Percentiles rank a stretch among this genome's conserved stretches.
Conservation (phyloP, 441 rosid genomes). For the Biscutella laevigata region DNA sequence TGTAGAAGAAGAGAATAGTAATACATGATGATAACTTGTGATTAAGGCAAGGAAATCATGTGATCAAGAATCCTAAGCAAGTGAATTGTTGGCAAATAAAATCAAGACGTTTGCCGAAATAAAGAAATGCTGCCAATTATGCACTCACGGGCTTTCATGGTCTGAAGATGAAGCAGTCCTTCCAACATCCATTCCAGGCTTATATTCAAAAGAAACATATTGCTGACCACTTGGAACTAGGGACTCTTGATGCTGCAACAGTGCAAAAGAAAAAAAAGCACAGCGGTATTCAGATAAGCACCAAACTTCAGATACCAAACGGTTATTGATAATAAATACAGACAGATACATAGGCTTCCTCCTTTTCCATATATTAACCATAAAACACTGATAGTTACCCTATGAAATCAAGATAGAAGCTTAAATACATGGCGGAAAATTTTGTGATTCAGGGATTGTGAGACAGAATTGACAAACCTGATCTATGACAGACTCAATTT, state of each 20-base stretch:
- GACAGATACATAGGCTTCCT: neutral
- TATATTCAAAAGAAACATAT: slow-evolving; percentile 86
- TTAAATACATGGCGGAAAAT: neutral
- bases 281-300: neutral
- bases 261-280: slow-evolving; percentile 4
- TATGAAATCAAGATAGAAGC: neutral
- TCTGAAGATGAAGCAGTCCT: slow-evolving; percentile 96
- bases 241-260: slow-evolving; percentile 86
- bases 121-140: slow-evolving; percentile 11
- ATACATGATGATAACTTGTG: neutral
- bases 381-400: neutral
- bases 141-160: slow-evolving; percentile 95
- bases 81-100: neutral
- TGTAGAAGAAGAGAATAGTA: neutral
- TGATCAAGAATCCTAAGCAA: slow-evolving; percentile 1
- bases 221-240: slow-evolving; percentile 74
- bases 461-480: slow-evolving; percentile 44
- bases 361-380: neutral
- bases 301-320: neutral
- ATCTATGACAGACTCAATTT: slow-evolving; percentile 82
- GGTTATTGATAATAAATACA: neutral
- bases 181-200: slow-evolving; percentile 90
- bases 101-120: slow-evolving; percentile 9
- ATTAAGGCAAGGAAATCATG: neutral
- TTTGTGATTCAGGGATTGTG: neutral